Evolutionary conservation across 2,329 filamentous ascomycete species (phyloP), one percentile per base, ranked within the genome.

Genomic region (Neopestalotiopsis sp.): DNA sequence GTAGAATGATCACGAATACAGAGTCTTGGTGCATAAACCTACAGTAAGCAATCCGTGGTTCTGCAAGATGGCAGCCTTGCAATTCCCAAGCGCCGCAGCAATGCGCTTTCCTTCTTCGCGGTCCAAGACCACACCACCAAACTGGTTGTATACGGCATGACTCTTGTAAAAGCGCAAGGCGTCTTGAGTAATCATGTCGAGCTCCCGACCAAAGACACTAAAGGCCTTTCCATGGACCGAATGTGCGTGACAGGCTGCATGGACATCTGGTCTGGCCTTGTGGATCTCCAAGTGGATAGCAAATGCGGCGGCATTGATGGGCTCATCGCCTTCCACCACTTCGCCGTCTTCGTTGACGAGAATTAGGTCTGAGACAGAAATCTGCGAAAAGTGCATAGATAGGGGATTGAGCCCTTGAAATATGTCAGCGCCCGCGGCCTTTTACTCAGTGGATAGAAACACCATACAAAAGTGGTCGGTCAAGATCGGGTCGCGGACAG

Each of bases 11-110:
- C 4, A 53, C n/a, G n/a, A n/a, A 10, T 17, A 17, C 45, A 20
- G 17, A 9, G 9, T 53, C 42, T 49, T 6, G 17, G 6, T 20
- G 3, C 5, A 2, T 17, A 53, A 7, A 53, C 45, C 7, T 53
- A 53, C 88, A 0, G 89, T 91, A 63, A 91, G 76, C 12, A 92
- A 78, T 0, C 90, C 90, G 75, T 92, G 90, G 72, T 92, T 92
- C 69, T 87, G 81, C 34, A 92, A 79, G 34, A 91, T 89, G 73
- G 87, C 81, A 2, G 83, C 88, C 74, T 81, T 89, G 40, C 84
- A 85, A 0, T 81, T 76, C 0, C 89, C 90, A 1, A 92, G 79
- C 0, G 89, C 86, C 13, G 80, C 80, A 0, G 89, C 88, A 67
- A 92, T 84, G 10, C 85, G 81, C 42, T 83, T 75, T 0, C 89